Percentiles rank a stretch among this genome's conserved stretches.
Evolutionary conservation across 768 basidiomycete genomes (phyloP).

Genomic region (Hygrophorus pudorinus): DNA sequence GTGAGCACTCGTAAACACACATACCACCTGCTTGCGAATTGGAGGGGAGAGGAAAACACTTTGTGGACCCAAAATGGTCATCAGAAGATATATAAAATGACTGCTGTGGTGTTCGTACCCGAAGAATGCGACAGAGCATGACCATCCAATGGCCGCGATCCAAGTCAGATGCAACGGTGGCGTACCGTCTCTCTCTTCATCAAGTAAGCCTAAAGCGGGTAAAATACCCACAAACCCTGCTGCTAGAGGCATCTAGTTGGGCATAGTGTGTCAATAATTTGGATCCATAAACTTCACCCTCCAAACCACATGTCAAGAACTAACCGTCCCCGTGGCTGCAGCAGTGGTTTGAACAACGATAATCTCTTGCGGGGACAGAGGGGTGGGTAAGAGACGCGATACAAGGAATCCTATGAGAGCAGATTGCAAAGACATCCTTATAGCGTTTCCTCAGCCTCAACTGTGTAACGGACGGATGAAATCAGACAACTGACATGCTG

Average conservation of each 20-base stretch:
- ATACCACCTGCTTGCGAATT: slow-evolving; percentile 85
- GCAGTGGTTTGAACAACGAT: slow-evolving; percentile 93
- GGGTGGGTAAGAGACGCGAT: slow-evolving; percentile 60
- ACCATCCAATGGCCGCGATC: slow-evolving; percentile 74
- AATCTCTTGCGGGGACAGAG: slow-evolving; percentile 84
- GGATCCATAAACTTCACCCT: not conserved
- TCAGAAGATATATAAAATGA: slow-evolving; percentile 1
- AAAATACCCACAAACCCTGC: slow-evolving; percentile 88
- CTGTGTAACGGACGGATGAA: not conserved
- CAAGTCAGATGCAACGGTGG: slow-evolving; percentile 68
- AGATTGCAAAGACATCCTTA: slow-evolving; percentile 92
- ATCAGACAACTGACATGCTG: slow-evolving; percentile 48
- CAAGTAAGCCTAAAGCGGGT: slow-evolving; percentile 79
- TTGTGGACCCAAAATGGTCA: slow-evolving; percentile 1
- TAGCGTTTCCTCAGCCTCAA: slow-evolving; percentile 1
- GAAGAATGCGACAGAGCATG: slow-evolving; percentile 87
- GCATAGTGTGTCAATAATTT: not conserved
- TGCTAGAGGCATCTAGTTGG: slow-evolving; percentile 59
- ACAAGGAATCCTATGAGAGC: slow-evolving; percentile 87
- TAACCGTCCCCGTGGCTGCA: slow-evolving; percentile 71
- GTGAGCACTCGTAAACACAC: slow-evolving; percentile 16
- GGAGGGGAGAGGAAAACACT: slow-evolving; percentile 96
- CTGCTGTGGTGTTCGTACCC: slow-evolving; percentile 34
- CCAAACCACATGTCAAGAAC: not conserved
- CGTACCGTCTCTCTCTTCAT: slow-evolving; percentile 63